Percentiles rank a stretch among this genome's conserved stretches.
Evolutionary conservation across 805 yeast species (phyloP).

Genomic region (Saturnispora gosingensis): DNA sequence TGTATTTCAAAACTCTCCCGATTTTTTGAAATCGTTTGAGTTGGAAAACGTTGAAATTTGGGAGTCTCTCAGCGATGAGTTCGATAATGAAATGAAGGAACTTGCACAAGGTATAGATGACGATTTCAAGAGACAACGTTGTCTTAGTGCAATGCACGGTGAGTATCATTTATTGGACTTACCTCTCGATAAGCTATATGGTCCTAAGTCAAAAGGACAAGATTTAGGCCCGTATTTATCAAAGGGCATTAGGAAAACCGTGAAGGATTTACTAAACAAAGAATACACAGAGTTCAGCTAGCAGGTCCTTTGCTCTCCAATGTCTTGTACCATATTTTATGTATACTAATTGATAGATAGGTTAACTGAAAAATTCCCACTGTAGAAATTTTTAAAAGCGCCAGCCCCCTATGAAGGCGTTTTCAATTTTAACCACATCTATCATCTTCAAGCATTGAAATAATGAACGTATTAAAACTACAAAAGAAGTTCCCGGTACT

Average conservation of each 20-base stretch:
- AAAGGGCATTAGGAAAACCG: conserved; percentile 12
- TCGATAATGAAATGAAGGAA: conserved; percentile 21
- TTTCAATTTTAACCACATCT: background rate
- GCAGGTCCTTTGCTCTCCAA: background rate
- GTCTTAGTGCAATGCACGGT: conserved; percentile 1
- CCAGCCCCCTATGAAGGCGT: background rate
- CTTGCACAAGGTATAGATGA: conserved; percentile 10
- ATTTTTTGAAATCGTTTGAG: conserved; percentile 21
- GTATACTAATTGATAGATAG: background rate
- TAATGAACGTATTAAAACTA: conserved; percentile 6
- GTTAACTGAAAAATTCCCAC: background rate
- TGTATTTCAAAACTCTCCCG: conserved; percentile 22
- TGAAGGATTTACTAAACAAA: background rate
- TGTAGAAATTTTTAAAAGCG: background rate
- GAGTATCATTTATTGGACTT: conserved; percentile 14
- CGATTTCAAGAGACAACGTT: background rate
- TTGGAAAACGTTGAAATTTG: conserved; percentile 26
- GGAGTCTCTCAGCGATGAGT: conserved; percentile 27
- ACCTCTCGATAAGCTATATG: conserved; percentile 17
- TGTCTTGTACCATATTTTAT: background rate
- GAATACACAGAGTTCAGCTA: background rate
- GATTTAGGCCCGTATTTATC: conserved; percentile 12
- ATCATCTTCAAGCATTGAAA: background rate
- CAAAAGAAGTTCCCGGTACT: conserved; percentile 80
- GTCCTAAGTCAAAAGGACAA: conserved; percentile 11